Evolutionary conservation across 345 rosid genomes (phyloP).

Genomic region (Clarkia xantiana): DNA sequence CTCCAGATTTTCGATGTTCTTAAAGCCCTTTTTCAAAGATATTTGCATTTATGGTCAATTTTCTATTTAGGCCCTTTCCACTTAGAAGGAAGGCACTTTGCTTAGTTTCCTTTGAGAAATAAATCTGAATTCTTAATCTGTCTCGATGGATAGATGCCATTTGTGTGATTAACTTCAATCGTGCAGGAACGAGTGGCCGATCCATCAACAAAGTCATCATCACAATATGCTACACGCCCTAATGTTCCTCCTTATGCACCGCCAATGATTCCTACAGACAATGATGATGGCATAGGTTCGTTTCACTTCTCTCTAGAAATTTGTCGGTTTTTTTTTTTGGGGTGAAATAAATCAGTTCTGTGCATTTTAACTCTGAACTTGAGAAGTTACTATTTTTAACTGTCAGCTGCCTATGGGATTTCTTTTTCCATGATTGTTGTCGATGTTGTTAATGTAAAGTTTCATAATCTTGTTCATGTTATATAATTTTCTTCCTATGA

Average conservation of each 20-base stretch:
- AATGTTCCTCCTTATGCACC: slow-evolving; percentile 25
- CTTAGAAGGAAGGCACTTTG: too few relatives aligned
- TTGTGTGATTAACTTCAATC: slow-evolving; percentile 4
- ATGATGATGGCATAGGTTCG: slow-evolving; percentile 28
- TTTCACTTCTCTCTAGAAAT: neutral
- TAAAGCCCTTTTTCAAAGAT: too few relatives aligned
- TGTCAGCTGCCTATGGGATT: too few relatives aligned
- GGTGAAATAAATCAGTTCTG: neutral
- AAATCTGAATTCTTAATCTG: too few relatives aligned
- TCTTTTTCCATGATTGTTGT: too few relatives aligned
- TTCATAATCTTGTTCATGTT: neutral
- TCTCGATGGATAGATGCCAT: too few relatives aligned
- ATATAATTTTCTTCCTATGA: neutral
- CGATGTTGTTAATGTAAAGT: neutral
- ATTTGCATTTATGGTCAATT: too few relatives aligned
- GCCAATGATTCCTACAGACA: slow-evolving; percentile 22
- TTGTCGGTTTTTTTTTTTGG: neutral
- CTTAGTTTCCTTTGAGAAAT: too few relatives aligned
- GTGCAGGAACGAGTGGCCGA: slow-evolving; percentile 44
- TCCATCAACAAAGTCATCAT: slow-evolving; percentile 20
- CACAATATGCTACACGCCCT: slow-evolving; percentile 21
- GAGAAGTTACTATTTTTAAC: too few relatives aligned
- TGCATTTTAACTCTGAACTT: too few relatives aligned
- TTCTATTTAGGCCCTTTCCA: too few relatives aligned
- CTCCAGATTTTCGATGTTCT: too few relatives aligned